These are phyloP conservation scores for Globisporangium radiosum DNA, from an alignment of 352 stramenopile species.

Conservation along the genomic window DNA sequence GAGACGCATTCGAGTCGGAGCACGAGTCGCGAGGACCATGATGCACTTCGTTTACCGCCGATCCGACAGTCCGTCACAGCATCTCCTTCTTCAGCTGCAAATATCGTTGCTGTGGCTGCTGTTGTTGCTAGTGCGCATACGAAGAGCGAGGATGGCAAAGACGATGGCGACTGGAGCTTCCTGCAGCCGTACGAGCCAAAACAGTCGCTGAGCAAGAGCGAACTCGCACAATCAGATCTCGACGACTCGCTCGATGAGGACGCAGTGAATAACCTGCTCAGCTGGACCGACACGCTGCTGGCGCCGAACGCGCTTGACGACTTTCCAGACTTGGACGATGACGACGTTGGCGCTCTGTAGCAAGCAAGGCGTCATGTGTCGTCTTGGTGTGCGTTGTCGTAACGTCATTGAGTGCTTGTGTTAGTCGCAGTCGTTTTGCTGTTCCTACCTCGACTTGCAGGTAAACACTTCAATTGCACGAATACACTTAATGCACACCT, in stretches of 20 bases:
- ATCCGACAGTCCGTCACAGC: background rate
- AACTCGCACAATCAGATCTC: conserved; percentile 14
- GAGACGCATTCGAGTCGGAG: background rate
- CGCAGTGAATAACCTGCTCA: conserved; percentile 67
- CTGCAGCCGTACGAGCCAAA: conserved; percentile 11
- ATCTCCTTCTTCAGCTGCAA: background rate
- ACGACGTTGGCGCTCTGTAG: conserved; percentile 6
- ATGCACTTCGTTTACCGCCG: conserved; percentile 2
- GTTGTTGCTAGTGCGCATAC: too few relatives aligned
- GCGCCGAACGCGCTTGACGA: conserved; percentile 36
- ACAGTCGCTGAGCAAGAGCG: conserved; percentile 3
- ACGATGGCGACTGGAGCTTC: conserved; percentile 13
- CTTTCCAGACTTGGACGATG: conserved; percentile 32
- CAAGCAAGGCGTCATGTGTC: too few relatives aligned
- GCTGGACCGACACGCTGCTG: conserved; percentile 71
- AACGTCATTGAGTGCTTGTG: too few relatives aligned
- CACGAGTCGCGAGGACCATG: background rate
- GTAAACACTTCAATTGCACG: too few relatives aligned
- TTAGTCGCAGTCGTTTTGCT: too few relatives aligned
- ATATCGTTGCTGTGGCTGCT: too few relatives aligned
- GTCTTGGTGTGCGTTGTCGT: too few relatives aligned
- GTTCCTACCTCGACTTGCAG: too few relatives aligned
- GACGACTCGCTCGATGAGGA: conserved; percentile 76
- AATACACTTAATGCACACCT: too few relatives aligned
- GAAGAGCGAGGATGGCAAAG: background rate